A percentile compares a stretch with the other conserved stretches of the same genome.
phyloP scores from a whole-genome alignment of 441 rosid genomes.

The Brassica hybrid region DNA sequence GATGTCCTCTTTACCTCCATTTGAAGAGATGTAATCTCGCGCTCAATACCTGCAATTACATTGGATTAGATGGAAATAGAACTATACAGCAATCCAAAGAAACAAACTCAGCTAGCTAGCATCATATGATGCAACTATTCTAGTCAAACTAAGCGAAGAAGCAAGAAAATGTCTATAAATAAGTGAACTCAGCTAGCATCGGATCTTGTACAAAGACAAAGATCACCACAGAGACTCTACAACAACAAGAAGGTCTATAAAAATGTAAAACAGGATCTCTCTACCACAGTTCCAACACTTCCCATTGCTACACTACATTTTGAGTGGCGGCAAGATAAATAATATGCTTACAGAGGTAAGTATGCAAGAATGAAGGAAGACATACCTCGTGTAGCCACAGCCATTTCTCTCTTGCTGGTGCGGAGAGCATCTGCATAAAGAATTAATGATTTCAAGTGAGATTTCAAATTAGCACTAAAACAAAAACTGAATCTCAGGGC shows the following conservation, averaged over 20 bases:
- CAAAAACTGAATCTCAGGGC: too few species aligned
- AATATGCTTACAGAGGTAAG: too few species aligned
- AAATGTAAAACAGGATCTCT: too few species aligned
- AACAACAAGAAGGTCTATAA: too few species aligned
- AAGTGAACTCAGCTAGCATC: too few species aligned
- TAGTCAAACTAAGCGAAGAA: neutral
- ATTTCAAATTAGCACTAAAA: too few species aligned
- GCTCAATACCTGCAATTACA: slow-evolving; percentile 67
- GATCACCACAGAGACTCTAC: too few species aligned
- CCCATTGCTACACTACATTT: too few species aligned
- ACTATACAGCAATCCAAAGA: neutral
- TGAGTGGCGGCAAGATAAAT: too few species aligned
- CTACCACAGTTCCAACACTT: too few species aligned
- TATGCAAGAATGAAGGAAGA: neutral
- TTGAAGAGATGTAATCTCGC: slow-evolving; percentile 94
- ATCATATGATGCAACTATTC: neutral
- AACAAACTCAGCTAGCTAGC: slow-evolving; percentile 4
- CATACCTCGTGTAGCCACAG: slow-evolving; percentile 88
- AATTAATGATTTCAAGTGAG: neutral
- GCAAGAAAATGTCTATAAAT: neutral
- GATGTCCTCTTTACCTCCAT: slow-evolving; percentile 59
- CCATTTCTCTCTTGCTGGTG: slow-evolving; percentile 91
- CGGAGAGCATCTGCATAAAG: slow-evolving; percentile 71
- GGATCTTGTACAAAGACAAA: too few species aligned
- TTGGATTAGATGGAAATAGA: neutral